These are phyloP conservation scores for Hyaloscypha bicolor DNA, from an alignment of 495 filamentous ascomycete genomes.

Conservation along the genomic window DNA sequence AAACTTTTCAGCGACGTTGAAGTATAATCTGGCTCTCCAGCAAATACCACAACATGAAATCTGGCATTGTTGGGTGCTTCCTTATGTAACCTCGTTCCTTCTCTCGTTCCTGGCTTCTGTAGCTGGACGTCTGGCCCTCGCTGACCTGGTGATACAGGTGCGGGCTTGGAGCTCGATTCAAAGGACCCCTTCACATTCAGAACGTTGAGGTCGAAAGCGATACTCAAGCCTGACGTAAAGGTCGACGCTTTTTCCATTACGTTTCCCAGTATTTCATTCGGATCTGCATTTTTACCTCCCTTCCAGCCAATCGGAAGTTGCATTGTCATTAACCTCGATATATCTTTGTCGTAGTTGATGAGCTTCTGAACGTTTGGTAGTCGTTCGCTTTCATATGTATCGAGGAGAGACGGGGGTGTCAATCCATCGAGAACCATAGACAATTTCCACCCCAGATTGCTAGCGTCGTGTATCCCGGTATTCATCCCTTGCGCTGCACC, in stretches of 20 bases:
- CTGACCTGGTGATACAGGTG: slow-evolving; percentile 34
- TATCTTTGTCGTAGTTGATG: slow-evolving; percentile 51
- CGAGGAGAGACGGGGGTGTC: slow-evolving; percentile 38
- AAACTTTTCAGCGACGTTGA: slow-evolving; percentile 24
- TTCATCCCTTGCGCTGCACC: slow-evolving; percentile 58
- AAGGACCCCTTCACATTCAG: slow-evolving; percentile 37
- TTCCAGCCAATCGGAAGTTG: slow-evolving; percentile 44
- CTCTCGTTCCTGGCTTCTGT: slow-evolving; percentile 45
- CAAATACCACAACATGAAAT: slow-evolving; percentile 44
- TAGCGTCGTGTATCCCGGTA: slow-evolving; percentile 53
- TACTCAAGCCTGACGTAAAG: slow-evolving; percentile 48
- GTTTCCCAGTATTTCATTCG: slow-evolving; percentile 44
- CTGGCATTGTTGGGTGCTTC: slow-evolving; percentile 41
- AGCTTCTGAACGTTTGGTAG: slow-evolving; percentile 41
- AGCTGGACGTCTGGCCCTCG: slow-evolving; percentile 46
- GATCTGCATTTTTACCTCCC: slow-evolving; percentile 44
- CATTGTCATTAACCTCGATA: slow-evolving; percentile 37
- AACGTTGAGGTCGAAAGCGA: slow-evolving; percentile 40
- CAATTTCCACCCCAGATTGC: slow-evolving; percentile 57
- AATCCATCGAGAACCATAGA: slow-evolving; percentile 43
- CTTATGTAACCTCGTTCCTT: slow-evolving; percentile 41
- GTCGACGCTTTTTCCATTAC: slow-evolving; percentile 44
- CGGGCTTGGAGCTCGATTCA: neutral
- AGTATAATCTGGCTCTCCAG: slow-evolving; percentile 32
- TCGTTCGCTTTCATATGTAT: slow-evolving; percentile 47